phyloP scores from a whole-genome alignment of 106 monocot genomes.

The Allium cepa region DNA sequence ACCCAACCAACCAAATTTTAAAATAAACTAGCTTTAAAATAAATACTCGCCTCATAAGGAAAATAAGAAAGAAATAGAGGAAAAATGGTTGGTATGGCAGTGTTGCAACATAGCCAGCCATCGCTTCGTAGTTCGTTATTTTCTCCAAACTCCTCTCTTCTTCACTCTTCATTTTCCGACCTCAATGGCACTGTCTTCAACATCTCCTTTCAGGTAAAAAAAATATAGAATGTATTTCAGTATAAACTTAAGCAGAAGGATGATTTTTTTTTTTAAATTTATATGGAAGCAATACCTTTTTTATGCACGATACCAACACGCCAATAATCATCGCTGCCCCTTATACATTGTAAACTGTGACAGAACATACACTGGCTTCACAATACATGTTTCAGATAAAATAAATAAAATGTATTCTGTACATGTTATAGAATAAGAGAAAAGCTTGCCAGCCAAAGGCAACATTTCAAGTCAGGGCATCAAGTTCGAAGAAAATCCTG shows the following conservation, averaged over 20 bases:
- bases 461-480: constrained; percentile 46
- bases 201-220: constrained; percentile 43
- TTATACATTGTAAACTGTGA: constrained; percentile 1
- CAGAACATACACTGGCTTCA: constrained; percentile 54
- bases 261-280: too few relatives aligned
- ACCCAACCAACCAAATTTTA: background rate
- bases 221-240: background rate
- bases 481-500: constrained; percentile 75
- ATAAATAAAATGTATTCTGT: background rate
- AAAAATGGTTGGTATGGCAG: constrained; percentile 28
- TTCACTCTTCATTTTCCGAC: constrained; percentile 69
- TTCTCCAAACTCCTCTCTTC: constrained; percentile 28
- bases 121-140: constrained; percentile 12
- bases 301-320: too few relatives aligned
- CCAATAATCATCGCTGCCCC: too few relatives aligned
- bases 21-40: background rate
- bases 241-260: too few relatives aligned
- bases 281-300: too few relatives aligned
- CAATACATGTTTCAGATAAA: constrained; percentile 34
- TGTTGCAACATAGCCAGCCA: constrained; percentile 30
- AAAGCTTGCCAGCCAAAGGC: constrained; percentile 38
- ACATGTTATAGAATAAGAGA: constrained; percentile 39
- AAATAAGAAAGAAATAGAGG: background rate
- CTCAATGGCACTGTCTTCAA: constrained; percentile 64
- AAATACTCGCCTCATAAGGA: background rate